A percentile compares a stretch with the other conserved stretches of the same genome.
phyloP scores from a whole-genome alignment of 495 filamentous ascomycete genomes.

The Aspergillus biplanus region DNA sequence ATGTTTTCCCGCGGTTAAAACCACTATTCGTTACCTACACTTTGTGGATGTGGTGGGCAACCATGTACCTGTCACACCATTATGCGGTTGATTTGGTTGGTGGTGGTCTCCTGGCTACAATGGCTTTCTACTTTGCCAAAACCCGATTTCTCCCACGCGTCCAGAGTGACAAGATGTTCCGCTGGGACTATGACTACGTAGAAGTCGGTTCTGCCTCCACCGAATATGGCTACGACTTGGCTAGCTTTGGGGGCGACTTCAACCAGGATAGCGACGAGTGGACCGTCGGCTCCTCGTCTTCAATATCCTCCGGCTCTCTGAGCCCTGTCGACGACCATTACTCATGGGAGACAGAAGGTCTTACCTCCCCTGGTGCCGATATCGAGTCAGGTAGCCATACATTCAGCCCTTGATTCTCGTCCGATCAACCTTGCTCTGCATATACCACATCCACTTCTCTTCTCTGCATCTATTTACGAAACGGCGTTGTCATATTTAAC shows the following conservation, averaged over 20 bases:
- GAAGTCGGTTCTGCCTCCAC: conserved; percentile 69
- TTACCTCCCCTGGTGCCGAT: conserved; percentile 56
- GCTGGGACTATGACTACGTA: conserved; percentile 96
- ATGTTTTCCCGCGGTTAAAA: conserved; percentile 80
- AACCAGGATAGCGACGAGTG: conserved; percentile 70
- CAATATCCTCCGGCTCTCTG: conserved; percentile 63
- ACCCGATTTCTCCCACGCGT: conserved; percentile 77
- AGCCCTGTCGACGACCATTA: conserved; percentile 65
- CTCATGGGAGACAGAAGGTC: conserved; percentile 65
- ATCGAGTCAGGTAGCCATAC: conserved; percentile 51
- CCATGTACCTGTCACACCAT: conserved; percentile 95
- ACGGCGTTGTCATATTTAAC: conserved; percentile 47
- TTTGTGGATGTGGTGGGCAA: conserved; percentile 97
- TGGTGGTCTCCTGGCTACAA: conserved; percentile 78
- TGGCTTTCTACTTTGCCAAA: conserved; percentile 78
- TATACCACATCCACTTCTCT: conserved; percentile 33
- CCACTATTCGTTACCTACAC: conserved; percentile 79
- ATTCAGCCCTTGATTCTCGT: conserved; percentile 23
- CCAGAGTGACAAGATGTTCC: conserved; percentile 79
- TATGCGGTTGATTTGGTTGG: conserved; percentile 92
- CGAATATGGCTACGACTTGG: conserved; percentile 59
- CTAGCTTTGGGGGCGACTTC: conserved; percentile 58
- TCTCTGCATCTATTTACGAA: conserved; percentile 35
- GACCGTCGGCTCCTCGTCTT: conserved; percentile 74
- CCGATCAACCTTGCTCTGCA: conserved; percentile 28